Evolutionary conservation across 495 filamentous ascomycete species (phyloP), one percentile per base, ranked within the genome.

Genomic region (Talaromyces adpressus): DNA sequence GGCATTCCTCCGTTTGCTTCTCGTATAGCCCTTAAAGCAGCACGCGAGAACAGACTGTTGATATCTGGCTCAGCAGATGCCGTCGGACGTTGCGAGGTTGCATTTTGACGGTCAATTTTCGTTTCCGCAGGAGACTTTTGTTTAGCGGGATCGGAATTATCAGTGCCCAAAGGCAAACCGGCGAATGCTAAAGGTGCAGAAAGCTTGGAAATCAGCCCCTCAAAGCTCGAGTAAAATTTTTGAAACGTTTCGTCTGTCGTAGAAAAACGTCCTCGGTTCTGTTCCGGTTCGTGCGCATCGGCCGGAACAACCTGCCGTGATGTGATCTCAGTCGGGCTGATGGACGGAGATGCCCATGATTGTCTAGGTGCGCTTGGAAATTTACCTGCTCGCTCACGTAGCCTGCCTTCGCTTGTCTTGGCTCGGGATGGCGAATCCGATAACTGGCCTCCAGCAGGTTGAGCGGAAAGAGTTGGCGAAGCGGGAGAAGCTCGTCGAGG

Each of bases 111-210:
- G 64, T 71, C 75, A 16, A 75, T 59, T 66, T 72, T 81, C 23
- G 72, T 70, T 30, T 74, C 77, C 30, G 73, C 75, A 49, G 71
- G 64, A 12, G 72, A 72, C 67, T 71, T 85, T 72, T 67, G 76
- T 72, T 59, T 73, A 70, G 39, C 65, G 62, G 61, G 63, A 67
- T 72, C 72, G 7, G 80, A 64, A 53, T 85, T 82, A 18, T 90
- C 85, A 9, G 77, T 71, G 7, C 72, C 78, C 6, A 98, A 75
- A 2, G 95, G 94, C 3, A 98, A 85, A 2, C 93, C 92, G 12
- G 93, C 90, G 73, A 96, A 98, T 12, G 92, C 93, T 6, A 98
- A 79, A 12, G 92, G 92, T 0, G 92, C 91, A 5, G 93, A 95
- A 3, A 98, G 83, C 57, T 84, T 85, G 58, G 89, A 90, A 68